phyloP scores from a whole-genome alignment of 1,284 basidiomycete genomes.

The Serendipita sp. region DNA sequence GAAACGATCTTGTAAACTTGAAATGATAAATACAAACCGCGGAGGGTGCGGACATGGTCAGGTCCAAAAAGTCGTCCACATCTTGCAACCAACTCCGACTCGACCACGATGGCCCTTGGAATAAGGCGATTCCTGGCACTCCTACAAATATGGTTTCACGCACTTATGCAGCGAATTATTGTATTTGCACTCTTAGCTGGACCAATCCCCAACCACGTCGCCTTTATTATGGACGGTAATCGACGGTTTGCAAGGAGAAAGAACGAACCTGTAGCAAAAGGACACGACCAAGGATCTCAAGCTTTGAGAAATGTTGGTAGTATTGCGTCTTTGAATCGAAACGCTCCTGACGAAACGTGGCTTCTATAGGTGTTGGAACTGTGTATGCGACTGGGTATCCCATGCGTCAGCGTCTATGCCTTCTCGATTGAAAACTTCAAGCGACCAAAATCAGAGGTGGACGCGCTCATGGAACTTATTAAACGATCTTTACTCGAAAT shows the following conservation, averaged over 20 bases:
- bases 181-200: conserved; percentile 59
- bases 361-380: conserved; percentile 59
- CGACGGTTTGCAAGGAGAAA: conserved; percentile 73
- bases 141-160: conserved; percentile 14
- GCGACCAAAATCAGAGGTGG: conserved; percentile 74
- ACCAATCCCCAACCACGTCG: conserved; percentile 82
- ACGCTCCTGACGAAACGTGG: background rate
- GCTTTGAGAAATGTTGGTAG: conserved; percentile 58
- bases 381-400: conserved; percentile 61
- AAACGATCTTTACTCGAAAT: conserved; percentile 74
- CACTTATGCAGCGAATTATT: conserved; percentile 27
- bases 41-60: background rate
- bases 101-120: background rate
- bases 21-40: background rate
- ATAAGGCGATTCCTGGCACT: background rate
- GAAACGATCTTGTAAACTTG: background rate
- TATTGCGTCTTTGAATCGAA: background rate
- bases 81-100: background rate
- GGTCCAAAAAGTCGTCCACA: background rate
- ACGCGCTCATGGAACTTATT: conserved; percentile 75
- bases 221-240: conserved; percentile 98
- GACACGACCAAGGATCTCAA: conserved; percentile 78
- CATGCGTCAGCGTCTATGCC: conserved; percentile 83
- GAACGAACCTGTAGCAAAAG: conserved; percentile 51
- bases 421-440: conserved; percentile 98